These are phyloP conservation scores for Colletotrichum salicis DNA, from an alignment of 2,329 filamentous ascomycete species.

Conservation along the genomic window DNA sequence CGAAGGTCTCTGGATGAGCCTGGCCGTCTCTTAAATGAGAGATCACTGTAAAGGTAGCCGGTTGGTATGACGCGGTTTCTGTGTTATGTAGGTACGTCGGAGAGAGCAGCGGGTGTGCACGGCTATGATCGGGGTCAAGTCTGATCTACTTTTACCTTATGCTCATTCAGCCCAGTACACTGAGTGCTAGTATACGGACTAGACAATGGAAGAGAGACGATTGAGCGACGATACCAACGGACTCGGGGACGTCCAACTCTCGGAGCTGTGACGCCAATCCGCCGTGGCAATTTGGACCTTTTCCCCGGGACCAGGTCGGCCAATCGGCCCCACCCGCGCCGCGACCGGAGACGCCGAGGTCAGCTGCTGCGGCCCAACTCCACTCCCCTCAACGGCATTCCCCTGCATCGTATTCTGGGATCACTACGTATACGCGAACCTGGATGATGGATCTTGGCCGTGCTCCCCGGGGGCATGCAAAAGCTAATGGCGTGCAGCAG, in stretches of 20 bases:
- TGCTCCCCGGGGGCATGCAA: not conserved
- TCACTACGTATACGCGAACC: not conserved
- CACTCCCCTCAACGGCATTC: not conserved
- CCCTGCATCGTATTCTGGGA: not conserved
- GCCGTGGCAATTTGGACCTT: not conserved
- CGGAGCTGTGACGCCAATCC: not conserved
- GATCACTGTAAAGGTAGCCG: not conserved
- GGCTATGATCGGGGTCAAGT: not conserved
- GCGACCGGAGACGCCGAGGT: constrained; percentile 20
- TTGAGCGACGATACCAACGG: not conserved
- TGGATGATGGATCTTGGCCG: not conserved
- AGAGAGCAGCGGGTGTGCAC: not conserved
- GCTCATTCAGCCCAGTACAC: not conserved
- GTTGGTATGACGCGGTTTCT: not conserved
- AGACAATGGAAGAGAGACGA: too few relatives aligned
- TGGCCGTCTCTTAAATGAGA: not conserved
- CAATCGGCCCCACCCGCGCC: constrained; percentile 20
- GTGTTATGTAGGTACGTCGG: too few relatives aligned
- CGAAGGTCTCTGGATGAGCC: not conserved
- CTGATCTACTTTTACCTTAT: not conserved
- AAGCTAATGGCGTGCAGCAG: not conserved
- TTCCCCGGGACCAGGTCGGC: not conserved
- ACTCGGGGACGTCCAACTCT: constrained; percentile 29
- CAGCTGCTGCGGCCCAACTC: not conserved
- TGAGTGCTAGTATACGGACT: not conserved